Evolutionary conservation across 2,329 filamentous ascomycete species (phyloP), one percentile per base, ranked within the genome.

Genomic region (Hypoxylon sp.): DNA sequence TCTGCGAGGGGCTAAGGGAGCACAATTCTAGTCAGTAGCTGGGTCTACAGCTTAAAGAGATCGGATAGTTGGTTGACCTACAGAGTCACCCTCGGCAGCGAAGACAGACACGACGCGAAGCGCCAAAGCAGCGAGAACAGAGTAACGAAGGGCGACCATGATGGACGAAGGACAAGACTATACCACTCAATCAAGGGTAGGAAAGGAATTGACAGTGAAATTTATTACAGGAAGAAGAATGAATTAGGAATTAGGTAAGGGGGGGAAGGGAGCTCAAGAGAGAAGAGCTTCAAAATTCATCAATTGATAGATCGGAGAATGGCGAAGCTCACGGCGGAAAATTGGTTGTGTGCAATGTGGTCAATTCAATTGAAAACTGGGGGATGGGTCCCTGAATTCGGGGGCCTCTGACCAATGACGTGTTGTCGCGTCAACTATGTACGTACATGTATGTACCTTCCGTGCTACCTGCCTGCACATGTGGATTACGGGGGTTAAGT

Each of bases 61-160:
- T 29, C 19, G 5, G n/a, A 52, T n/a, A 24, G 39, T 42, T 24
- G 19, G 17, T 24, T 39, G 60, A 74, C 77, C 71, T 76, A 78
- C 77, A 63, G 74, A 75, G 31, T 73, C 72, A 8, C 57, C 71
- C 64, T 78, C 74, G 35, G 66, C 73, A 47, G 77, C 78, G 29
- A 79, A 77, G 64, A 78, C 78, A 17, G 77, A 78, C 52, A 72
- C 69, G 51, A 76, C 74, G 58, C 76, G 76, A 44, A 79, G 75
- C 37, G 77, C 77, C 56, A 79, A 68, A 31, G 76, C 77, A 51
- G 74, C 76, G n/a, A 79, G 76, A 39, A 77, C 72, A 48, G 77
- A 79, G 65, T 77, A 78, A 67, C 75, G 75, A 63, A 79, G 65
- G 57, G 77, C 76, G 35, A 78, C 77, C 77, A 78, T 79, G 56